Percentiles rank a stretch among this genome's conserved stretches.
These are phyloP conservation scores for Bathelium albidoporum DNA, from an alignment of 495 filamentous ascomycete species.

Conservation along the genomic window DNA sequence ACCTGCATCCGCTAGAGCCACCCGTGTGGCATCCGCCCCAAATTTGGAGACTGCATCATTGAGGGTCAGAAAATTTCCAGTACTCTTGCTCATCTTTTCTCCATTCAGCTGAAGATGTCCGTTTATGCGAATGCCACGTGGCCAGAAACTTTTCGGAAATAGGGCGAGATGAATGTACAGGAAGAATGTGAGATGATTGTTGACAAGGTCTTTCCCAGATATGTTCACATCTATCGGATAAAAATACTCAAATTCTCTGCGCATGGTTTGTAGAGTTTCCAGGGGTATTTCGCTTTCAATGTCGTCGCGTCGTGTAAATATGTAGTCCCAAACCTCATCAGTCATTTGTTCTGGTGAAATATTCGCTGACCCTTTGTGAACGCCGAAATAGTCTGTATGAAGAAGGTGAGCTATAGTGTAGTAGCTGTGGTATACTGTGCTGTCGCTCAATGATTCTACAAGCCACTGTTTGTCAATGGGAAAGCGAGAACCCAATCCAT, in stretches of 20 bases:
- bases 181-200: slow-evolving; percentile 81
- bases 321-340: slow-evolving; percentile 93
- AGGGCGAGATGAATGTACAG: slow-evolving; percentile 90
- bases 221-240: slow-evolving; percentile 83
- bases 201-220: slow-evolving; percentile 41
- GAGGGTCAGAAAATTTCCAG: slow-evolving; percentile 91
- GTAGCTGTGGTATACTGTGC: slow-evolving; percentile 92
- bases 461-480: slow-evolving; percentile 80
- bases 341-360: slow-evolving; percentile 80
- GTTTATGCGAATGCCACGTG: slow-evolving; percentile 70
- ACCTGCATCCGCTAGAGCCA: slow-evolving; percentile 88
- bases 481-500: slow-evolving; percentile 85
- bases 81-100: slow-evolving; percentile 94
- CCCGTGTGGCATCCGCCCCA: slow-evolving; percentile 82
- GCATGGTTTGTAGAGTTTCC: slow-evolving; percentile 62
- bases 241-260: slow-evolving; percentile 90
- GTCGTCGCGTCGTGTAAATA: slow-evolving; percentile 63
- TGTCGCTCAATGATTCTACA: slow-evolving; percentile 86
- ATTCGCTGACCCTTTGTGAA: slow-evolving; percentile 52
- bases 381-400: slow-evolving; percentile 72
- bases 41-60: slow-evolving; percentile 81
- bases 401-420: slow-evolving; percentile 89
- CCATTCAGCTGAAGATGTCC: slow-evolving; percentile 90
- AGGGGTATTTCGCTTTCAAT: slow-evolving; percentile 57
- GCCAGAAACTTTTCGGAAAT: slow-evolving; percentile 81